Evolutionary conservation across 169 alveolate species (phyloP), one percentile per base, ranked within the genome.

Genomic region (Plasmodium gonderi): DNA sequence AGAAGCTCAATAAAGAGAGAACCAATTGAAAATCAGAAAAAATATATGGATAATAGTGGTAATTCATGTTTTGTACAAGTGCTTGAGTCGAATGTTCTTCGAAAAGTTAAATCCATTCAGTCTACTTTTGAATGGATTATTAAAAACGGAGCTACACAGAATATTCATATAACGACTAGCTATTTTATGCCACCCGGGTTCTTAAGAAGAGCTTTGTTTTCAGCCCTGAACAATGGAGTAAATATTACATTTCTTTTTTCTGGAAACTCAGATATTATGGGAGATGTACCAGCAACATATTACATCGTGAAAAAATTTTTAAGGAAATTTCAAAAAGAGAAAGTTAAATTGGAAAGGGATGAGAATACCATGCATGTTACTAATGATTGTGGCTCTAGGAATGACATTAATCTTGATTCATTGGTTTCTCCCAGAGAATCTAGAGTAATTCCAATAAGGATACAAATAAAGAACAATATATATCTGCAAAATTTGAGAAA

Each of bases 141-240:
- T 20, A 69, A 29, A 20, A 85, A 95, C 83, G 97, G 91, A 64
- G 91, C 98, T 2, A 82, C 91, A 8, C 29, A 91, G 17, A 91
- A 85, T 29, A 92, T 96, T 3, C 78, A 94, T 75, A 87, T 96
- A n/a, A 93, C 98, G 44, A 96, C 98, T 14, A 94, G 97, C 47
- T 96, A 96, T 92, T 96, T 96, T 65, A 69, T 93, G n/a, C 98
- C 98, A 7, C 98, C 97, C 11, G 97, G 96, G 12, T 95, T 95
- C 44, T 93, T 96, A 29, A 72, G 97, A 36, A 67, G 96, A 51
- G 94, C 97, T 4, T 90, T 96, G 12, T 92, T 94, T 85, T 79
- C 95, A 7, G 97, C 97, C 36, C 91, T 90, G 44, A 80, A 67
- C 45, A 91, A 96, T 33, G 94, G 95, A 8, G 92, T 96, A 26